Evolutionary conservation across 2,329 filamentous ascomycete genomes (phyloP), one percentile per base, ranked within the genome.

Genomic region (Penicillium brasilianum): DNA sequence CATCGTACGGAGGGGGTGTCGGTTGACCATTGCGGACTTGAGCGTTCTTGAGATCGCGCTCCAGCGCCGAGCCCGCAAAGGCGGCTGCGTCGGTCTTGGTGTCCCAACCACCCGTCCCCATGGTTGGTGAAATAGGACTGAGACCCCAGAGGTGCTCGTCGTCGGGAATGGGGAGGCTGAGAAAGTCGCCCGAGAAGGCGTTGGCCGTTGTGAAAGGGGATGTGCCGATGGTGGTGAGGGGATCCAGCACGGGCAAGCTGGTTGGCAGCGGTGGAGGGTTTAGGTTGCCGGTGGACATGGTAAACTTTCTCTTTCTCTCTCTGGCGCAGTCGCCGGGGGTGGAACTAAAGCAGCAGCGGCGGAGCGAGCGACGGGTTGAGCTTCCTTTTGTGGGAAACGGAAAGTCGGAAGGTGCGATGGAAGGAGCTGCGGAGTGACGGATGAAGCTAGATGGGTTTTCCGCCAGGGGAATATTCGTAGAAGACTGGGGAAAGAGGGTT

Each of bases 1-100:
- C 75, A 9, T 73, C 70, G 25, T 71, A 74, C 6, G 72, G 73
- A 0, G 76, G 76, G 4, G 76, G 76, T 2, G 76, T 77, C 9
- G 75, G 74, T 36, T 77, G 76, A 18, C 76, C 76, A 56, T 77
- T 76, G 43, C 73, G 71, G n/a, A 77, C 72, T n/a, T 72, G 75
- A 25, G 73, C 62, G 55, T 74, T 72, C 54, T 73, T 76, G 14
- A 75, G 63, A 48, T 74, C 72, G 43, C 71, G 71, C 44, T 74
- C 72, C 20, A 76, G 55, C 4, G 63, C 62, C 13, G 72, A 64
- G 50, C 63, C 66, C n/a, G 67, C 57, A 51, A 74, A 73, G 14
- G 62, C 62, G 14, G 62, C 54, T n/a, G 65, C 62, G 7, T 74
- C 73, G 16, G 59, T 41, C 53, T 70, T 71, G 28, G 58, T 32